Evolutionary conservation across 768 basidiomycete species (phyloP).

Genomic region (Crepidotus variabilis): DNA sequence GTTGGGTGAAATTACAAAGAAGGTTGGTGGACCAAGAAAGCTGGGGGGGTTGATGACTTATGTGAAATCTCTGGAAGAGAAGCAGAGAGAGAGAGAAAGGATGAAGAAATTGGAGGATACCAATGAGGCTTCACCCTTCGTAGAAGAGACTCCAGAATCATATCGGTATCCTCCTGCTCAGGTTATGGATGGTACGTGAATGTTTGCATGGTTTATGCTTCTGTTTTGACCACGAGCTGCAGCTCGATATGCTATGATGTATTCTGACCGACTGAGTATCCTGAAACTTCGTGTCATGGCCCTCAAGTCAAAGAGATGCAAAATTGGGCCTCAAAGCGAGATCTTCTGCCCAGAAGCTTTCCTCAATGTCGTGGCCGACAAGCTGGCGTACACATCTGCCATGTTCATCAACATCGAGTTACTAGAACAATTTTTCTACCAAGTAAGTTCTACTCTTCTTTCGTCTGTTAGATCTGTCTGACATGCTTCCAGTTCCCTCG

Average conservation of each 20-base stretch:
- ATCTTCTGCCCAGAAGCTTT: constrained; percentile 95
- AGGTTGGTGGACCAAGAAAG: constrained; percentile 84
- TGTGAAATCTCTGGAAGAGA: constrained; percentile 79
- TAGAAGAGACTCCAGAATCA: constrained; percentile 53
- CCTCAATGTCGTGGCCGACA: constrained; percentile 94
- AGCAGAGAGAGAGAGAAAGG: constrained; percentile 57
- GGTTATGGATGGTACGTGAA: constrained; percentile 77
- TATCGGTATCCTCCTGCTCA: constrained; percentile 92
- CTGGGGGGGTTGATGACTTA: constrained; percentile 74
- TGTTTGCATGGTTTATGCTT: background rate
- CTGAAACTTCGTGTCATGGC: constrained; percentile 85
- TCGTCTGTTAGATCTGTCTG: background rate
- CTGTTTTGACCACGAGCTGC: constrained; percentile 10
- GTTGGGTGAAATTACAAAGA: constrained; percentile 80
- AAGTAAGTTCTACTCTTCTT: constrained; percentile 46
- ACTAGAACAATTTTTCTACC: constrained; percentile 97
- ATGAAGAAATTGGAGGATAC: constrained; percentile 39
- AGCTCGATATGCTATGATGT: constrained; percentile 93
- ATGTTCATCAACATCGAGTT: constrained; percentile 99
- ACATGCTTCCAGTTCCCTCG: constrained; percentile 73
- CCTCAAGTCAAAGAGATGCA: constrained; percentile 86
- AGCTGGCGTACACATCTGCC: constrained; percentile 90
- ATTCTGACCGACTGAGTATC: constrained; percentile 74
- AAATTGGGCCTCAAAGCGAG: constrained; percentile 81
- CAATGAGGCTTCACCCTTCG: constrained; percentile 31